A percentile compares a stretch with the other conserved stretches of the same genome.
Evolutionary conservation across 371 early-diverging fungal species (phyloP).

Genomic region (Mucor racemosus): DNA sequence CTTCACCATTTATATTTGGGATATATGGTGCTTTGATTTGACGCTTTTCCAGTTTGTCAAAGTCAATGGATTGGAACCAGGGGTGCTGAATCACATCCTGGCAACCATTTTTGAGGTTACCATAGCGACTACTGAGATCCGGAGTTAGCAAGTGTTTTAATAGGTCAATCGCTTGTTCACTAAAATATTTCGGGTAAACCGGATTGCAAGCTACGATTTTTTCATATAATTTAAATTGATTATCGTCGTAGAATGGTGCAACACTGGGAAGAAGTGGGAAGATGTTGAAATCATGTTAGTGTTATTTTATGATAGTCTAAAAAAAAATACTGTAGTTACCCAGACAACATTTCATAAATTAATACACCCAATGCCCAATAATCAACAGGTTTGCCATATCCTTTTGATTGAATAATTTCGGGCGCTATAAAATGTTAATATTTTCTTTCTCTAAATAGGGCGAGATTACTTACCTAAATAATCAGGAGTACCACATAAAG

Average conservation of each 20-base stretch:
- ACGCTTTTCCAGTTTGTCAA: slow-evolving; percentile 72
- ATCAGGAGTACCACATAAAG: slow-evolving; percentile 98
- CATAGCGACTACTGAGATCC: slow-evolving; percentile 86
- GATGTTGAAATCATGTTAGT: slow-evolving; percentile 18
- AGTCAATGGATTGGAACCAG: slow-evolving; percentile 95
- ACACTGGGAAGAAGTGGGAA: slow-evolving; percentile 22
- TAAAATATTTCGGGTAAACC: slow-evolving; percentile 79
- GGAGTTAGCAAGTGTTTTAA: slow-evolving; percentile 83
- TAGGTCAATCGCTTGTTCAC: slow-evolving; percentile 83
- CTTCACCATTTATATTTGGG: slow-evolving; percentile 77
- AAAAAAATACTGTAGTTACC: slow-evolving; percentile 46
- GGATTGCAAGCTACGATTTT: slow-evolving; percentile 71
- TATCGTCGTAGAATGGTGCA: slow-evolving; percentile 93
- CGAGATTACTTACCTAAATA: slow-evolving; percentile 56
- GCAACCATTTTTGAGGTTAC: slow-evolving; percentile 85
- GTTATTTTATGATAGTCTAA: not conserved
- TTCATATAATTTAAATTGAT: slow-evolving; percentile 88
- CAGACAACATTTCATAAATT: slow-evolving; percentile 93
- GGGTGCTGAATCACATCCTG: slow-evolving; percentile 89
- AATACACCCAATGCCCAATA: slow-evolving; percentile 97
- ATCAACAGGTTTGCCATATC: slow-evolving; percentile 95
- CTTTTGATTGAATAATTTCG: slow-evolving; percentile 95
- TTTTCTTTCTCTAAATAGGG: not conserved
- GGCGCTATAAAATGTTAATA: slow-evolving; percentile 72
- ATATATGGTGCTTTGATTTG: slow-evolving; percentile 88